phyloP scores from a whole-genome alignment of 371 early-diverging fungal species.

The Saksenaea oblongispora region DNA sequence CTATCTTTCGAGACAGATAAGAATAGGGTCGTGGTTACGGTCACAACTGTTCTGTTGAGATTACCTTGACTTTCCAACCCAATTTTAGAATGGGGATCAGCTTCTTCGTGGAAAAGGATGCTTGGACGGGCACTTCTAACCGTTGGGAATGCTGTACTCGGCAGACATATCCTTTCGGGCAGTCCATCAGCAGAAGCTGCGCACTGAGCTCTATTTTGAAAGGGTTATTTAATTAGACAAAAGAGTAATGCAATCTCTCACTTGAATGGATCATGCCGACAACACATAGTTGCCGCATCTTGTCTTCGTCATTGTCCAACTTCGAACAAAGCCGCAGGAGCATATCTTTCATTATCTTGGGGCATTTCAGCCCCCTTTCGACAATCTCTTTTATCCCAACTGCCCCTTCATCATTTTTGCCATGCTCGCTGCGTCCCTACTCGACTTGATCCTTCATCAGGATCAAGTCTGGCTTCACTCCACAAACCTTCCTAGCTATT shows the following conservation, averaged over 20 bases:
- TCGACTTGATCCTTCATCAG: not conserved
- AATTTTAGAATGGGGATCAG: not conserved
- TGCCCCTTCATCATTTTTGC: conserved; percentile 12
- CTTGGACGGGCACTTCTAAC: not conserved
- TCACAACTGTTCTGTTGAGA: not conserved
- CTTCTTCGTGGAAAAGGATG: not conserved
- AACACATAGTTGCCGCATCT: not conserved
- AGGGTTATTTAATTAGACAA: not conserved
- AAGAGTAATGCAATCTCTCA: not conserved
- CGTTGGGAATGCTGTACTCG: not conserved
- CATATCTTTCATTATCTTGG: conserved; percentile 26
- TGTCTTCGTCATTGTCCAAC: not conserved
- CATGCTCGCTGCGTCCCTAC: conserved; percentile 10
- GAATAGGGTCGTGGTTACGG: not conserved
- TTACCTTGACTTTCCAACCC: not conserved
- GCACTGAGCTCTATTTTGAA: conserved; percentile 10
- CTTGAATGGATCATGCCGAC: conserved; percentile 14
- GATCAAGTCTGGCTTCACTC: conserved; percentile 9
- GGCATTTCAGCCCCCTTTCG: conserved; percentile 21
- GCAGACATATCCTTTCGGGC: conserved; percentile 11
- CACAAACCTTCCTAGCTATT: not conserved
- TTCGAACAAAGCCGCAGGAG: conserved; percentile 3
- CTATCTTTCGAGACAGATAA: not conserved
- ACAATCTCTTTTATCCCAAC: conserved; percentile 18
- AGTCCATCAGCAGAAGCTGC: conserved; percentile 7